These are phyloP conservation scores for Trifolium subterraneum DNA, from an alignment of 306 rosid species.

Conservation along the genomic window DNA sequence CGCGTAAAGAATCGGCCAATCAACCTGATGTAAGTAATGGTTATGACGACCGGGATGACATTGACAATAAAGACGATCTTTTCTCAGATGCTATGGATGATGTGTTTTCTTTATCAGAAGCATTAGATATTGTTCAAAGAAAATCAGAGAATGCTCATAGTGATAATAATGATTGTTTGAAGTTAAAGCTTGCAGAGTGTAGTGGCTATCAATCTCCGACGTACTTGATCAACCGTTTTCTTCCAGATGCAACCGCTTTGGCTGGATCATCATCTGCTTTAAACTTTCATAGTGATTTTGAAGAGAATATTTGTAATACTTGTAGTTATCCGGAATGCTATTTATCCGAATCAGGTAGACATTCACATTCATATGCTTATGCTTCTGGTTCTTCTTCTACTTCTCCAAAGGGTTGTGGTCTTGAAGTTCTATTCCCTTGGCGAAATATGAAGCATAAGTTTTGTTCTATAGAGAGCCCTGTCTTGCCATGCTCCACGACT, in stretches of 20 bases:
- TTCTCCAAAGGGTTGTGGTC: conserved; percentile 74
- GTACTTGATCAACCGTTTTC: conserved; percentile 80
- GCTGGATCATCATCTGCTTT: conserved; percentile 68
- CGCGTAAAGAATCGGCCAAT: conserved; percentile 14
- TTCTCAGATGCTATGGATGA: conserved; percentile 68
- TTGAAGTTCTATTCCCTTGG: conserved; percentile 70
- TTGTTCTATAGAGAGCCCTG: conserved; percentile 67
- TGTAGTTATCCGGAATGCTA: conserved; percentile 44
- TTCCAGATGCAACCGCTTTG: conserved; percentile 84
- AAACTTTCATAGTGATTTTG: conserved; percentile 31
- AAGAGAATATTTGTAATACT: conserved; percentile 38
- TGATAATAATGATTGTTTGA: conserved; percentile 43
- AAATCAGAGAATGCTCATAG: conserved; percentile 48
- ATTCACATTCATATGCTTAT: conserved; percentile 37
- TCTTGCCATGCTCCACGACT: conserved; percentile 50
- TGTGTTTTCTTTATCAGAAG: conserved; percentile 79
- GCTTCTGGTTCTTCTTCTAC: conserved; percentile 34
- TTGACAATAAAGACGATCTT: conserved; percentile 25
- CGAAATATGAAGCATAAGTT: conserved; percentile 65
- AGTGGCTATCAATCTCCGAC: conserved; percentile 62
- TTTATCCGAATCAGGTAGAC: conserved; percentile 32
- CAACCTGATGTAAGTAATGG: conserved; percentile 19
- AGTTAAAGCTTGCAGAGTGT: conserved; percentile 58
- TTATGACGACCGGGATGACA: conserved; percentile 17
- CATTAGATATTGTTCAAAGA: conserved; percentile 76